phyloP scores from a whole-genome alignment of 257 asterid genomes.

The Striga asiatica region DNA sequence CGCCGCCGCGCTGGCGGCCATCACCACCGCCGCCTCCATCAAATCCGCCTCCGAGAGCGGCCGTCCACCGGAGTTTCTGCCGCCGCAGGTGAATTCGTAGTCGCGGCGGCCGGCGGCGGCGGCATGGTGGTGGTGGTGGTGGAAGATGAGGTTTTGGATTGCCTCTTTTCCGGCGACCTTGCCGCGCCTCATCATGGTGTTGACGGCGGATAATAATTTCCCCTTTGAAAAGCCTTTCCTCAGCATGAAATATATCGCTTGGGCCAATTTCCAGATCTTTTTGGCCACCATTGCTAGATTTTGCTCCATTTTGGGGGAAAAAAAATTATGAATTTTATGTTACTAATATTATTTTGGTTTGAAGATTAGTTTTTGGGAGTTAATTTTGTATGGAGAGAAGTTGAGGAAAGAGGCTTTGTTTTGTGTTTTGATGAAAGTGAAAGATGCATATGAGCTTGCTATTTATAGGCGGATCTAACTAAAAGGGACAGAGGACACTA shows the following conservation, averaged over 20 bases:
- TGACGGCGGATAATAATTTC: slow-evolving; percentile 44
- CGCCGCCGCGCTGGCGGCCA: slow-evolving; percentile 24
- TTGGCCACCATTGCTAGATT: slow-evolving; percentile 55
- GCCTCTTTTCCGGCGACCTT: slow-evolving; percentile 75
- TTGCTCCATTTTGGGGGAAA: slow-evolving; percentile 85
- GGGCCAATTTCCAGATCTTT: slow-evolving; percentile 46
- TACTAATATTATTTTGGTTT: too few relatives aligned
- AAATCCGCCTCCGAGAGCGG: slow-evolving; percentile 18
- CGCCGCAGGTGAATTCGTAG: slow-evolving; percentile 61
- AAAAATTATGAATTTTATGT: too few relatives aligned
- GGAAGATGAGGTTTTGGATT: slow-evolving; percentile 54
- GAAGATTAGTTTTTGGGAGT: not conserved
- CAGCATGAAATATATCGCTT: slow-evolving; percentile 50
- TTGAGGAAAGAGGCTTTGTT: not conserved
- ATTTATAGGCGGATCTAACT: slow-evolving; percentile 15
- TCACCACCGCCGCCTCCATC: slow-evolving; percentile 24
- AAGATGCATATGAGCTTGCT: slow-evolving; percentile 8
- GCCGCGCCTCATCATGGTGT: slow-evolving; percentile 55
- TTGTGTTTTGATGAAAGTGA: not conserved
- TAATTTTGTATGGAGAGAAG: not conserved
- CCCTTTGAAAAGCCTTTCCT: slow-evolving; percentile 61
- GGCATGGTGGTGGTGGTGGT: slow-evolving; percentile 25
- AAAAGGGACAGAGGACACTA: not conserved
- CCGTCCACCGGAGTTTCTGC: slow-evolving; percentile 16
- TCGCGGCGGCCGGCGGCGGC: slow-evolving; percentile 15